phyloP scores from a whole-genome alignment of 306 rosid species.

The Glycyrrhiza uralensis region DNA sequence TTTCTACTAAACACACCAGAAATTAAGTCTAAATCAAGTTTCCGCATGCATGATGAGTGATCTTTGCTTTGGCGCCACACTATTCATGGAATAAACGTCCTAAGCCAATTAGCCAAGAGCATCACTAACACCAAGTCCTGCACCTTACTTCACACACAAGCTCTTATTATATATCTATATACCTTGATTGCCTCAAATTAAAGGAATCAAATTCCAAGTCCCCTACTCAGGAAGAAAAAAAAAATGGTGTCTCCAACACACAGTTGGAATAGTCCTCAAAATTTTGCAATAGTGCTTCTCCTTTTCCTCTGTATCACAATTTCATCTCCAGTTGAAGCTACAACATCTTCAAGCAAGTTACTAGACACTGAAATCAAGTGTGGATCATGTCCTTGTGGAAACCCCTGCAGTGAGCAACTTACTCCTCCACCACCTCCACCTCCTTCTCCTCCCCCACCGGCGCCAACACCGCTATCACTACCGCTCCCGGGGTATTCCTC shows the following conservation, averaged over 20 bases:
- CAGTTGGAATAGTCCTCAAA: conserved; percentile 24
- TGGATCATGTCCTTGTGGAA: conserved; percentile 73
- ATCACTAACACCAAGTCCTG: not conserved
- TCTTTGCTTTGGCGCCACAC: not conserved
- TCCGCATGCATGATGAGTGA: not conserved
- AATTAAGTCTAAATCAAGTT: not conserved
- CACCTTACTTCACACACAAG: conserved; percentile 22
- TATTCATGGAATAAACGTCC: conserved; percentile 31
- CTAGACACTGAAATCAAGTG: conserved; percentile 56
- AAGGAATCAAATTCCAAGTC: conserved; percentile 8
- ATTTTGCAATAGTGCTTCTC: not conserved
- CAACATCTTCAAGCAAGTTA: conserved; percentile 1
- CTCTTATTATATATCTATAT: conserved; percentile 4
- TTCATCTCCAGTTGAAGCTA: conserved; percentile 1
- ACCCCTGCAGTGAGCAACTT: conserved; percentile 45
- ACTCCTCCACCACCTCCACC: conserved; percentile 19
- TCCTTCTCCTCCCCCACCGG: conserved; percentile 34
- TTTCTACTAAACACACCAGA: not conserved
- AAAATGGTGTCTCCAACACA: conserved; percentile 33
- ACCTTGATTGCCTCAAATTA: conserved; percentile 10
- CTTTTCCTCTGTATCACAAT: conserved; percentile 33
- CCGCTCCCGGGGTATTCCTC: conserved; percentile 23
- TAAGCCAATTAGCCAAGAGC: conserved; percentile 34
- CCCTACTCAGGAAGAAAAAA: not conserved
- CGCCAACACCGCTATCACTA: conserved; percentile 25